Evolutionary conservation across 108 stramenopile species (phyloP).

Genomic region (Asterionellopsis glacialis): DNA sequence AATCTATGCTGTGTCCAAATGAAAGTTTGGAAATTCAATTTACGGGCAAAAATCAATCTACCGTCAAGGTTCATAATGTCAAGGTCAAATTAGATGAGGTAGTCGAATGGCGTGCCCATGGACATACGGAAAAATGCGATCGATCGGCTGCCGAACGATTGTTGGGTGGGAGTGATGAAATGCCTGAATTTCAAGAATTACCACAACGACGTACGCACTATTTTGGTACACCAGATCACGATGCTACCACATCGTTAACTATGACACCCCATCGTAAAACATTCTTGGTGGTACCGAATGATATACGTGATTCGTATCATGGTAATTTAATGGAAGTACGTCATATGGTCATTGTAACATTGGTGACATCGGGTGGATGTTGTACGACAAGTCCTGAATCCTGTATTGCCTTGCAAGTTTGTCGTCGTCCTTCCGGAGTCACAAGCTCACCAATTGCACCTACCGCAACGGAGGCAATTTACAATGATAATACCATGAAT

Average conservation of each 20-base stretch:
- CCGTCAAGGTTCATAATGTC: conserved; percentile 3
- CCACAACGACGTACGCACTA: too few species aligned
- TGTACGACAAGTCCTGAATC: conserved; percentile 16
- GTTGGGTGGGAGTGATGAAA: too few species aligned
- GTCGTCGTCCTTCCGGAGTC: background rate
- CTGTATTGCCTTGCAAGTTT: background rate
- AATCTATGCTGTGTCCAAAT: background rate
- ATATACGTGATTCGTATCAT: conserved; percentile 10
- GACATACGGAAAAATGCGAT: background rate
- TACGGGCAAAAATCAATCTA: conserved; percentile 12
- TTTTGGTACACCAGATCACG: too few species aligned
- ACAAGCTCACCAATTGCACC: background rate
- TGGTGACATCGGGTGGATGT: conserved; percentile 8
- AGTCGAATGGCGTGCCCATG: conserved; percentile 6
- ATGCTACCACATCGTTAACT: background rate
- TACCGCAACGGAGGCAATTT: too few species aligned
- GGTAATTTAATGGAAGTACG: conserved; percentile 14
- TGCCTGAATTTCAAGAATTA: too few species aligned
- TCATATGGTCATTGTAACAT: conserved; percentile 10
- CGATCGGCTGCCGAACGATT: background rate
- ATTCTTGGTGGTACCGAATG: conserved; percentile 3
- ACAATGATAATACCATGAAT: background rate
- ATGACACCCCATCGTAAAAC: background rate
- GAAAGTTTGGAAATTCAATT: conserved; percentile 6
- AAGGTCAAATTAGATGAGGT: conserved; percentile 8